Base-by-base conservation (phyloP, 1,284 basidiomycete genomes). In the Pyrrhoderma lamaoense region DNA sequence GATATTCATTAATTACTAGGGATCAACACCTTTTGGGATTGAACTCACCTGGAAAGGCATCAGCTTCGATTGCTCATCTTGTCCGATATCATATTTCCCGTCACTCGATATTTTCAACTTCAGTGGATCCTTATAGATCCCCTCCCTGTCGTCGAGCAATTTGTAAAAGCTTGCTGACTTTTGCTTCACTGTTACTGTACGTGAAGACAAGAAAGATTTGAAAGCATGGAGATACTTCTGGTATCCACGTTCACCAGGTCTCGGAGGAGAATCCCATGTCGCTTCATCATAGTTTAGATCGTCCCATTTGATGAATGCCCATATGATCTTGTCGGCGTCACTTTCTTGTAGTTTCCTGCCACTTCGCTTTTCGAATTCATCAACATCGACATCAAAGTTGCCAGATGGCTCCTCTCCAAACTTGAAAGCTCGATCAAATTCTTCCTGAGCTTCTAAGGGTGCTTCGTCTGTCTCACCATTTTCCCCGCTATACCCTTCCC, bases 251-350 rank as follows among this genome's bases (percentile, higher is more conserved):
- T 83, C 79, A 36, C 67, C 74, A 1, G 59, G 62, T n/a, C 71
- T 73, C 39, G 89, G 89, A 1, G 92, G 92, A 8, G 89, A 82
- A 65, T 94, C 93, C 88, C 89, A 94, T 8, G 87, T 86, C n/a
- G 89, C 90, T 89, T 58, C 13, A 47, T 93, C 89, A 58, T 97
- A 96, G 23, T 85, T 82, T 40, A 95, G 72, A 58, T 94, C 92
- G 35, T 84, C 74, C 91, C 93, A 97, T 66, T 96, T 97, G 58
- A 91, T 75, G 62, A 89, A 88, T 7, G 75, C 76, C 82, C 85
- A 89, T n/a, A 82, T 71, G 16, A 80, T 75, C 58, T 87, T 73
- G 1, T 75, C 66, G 43, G 69, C 64, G 4, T 63, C 65, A n/a
- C 92, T 66, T 18, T 63, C 61, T 25, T 67, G 51, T 40, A 40